phyloP scores from a whole-genome alignment of 352 stramenopile genomes.

The Phytopythium aichiense region DNA sequence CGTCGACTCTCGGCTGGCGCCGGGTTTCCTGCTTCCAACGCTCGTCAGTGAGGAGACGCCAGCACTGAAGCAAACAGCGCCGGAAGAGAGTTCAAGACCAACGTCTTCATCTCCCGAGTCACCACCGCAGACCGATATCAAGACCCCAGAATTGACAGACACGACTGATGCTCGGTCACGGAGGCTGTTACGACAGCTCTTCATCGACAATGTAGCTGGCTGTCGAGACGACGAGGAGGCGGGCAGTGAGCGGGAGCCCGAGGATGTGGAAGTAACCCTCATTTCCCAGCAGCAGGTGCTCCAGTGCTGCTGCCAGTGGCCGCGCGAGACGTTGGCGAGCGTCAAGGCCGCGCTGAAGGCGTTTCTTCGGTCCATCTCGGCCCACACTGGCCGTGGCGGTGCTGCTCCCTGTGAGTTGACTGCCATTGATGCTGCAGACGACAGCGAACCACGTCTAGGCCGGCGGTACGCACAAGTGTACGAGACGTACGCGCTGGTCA shows the following conservation, averaged over 20 bases:
- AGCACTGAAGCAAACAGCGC: neutral
- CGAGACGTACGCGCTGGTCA: constrained; percentile 53
- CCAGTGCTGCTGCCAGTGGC: constrained; percentile 19
- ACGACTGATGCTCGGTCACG: neutral
- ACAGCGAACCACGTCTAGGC: neutral
- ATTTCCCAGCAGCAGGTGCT: constrained; percentile 4
- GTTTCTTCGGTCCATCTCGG: constrained; percentile 14
- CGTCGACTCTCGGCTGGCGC: neutral
- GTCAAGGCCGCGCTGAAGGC: constrained; percentile 35
- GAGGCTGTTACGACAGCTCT: neutral
- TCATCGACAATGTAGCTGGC: neutral
- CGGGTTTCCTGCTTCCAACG: neutral
- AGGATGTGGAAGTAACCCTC: neutral
- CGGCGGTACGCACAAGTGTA: constrained; percentile 5
- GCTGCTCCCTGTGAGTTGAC: neutral
- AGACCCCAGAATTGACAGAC: neutral
- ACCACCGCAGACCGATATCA: neutral
- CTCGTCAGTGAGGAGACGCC: neutral
- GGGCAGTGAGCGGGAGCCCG: neutral
- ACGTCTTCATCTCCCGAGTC: neutral
- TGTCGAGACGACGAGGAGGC: neutral
- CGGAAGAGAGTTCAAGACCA: neutral
- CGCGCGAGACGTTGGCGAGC: constrained; percentile 16
- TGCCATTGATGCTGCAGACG: too few species aligned
- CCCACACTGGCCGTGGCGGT: too few species aligned